phyloP scores from a whole-genome alignment of 2,329 filamentous ascomycete genomes.

The Penicillium janthinellum region DNA sequence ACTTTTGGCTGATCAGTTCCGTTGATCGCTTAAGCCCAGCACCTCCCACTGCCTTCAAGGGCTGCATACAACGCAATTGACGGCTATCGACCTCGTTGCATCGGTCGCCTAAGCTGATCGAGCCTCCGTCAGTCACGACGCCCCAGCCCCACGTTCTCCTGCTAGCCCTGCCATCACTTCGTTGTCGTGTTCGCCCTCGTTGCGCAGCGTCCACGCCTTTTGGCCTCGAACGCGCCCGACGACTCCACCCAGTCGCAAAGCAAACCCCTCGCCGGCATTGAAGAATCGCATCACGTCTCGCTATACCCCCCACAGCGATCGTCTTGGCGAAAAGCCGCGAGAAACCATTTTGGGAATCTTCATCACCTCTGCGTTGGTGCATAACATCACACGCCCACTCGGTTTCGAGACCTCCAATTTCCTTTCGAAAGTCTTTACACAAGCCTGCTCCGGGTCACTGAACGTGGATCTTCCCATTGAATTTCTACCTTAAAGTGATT shows the following conservation, averaged over 20 bases:
- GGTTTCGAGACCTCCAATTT: not conserved
- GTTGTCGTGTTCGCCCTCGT: slow-evolving; percentile 19
- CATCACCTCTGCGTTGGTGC: not conserved
- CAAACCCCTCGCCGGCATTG: not conserved
- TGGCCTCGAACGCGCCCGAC: slow-evolving; percentile 20
- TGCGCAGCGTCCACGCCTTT: slow-evolving; percentile 14
- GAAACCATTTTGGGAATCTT: not conserved
- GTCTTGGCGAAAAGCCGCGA: not conserved
- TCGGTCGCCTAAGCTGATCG: slow-evolving; percentile 9
- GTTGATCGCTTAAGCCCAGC: slow-evolving; percentile 27
- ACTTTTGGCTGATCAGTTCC: slow-evolving; percentile 31
- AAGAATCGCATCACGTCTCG: not conserved
- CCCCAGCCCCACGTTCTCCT: not conserved
- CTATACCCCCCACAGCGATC: not conserved
- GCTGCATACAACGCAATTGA: slow-evolving; percentile 26
- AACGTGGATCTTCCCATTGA: not conserved
- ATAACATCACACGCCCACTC: not conserved
- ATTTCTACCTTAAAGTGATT: not conserved
- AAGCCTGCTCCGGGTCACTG: not conserved
- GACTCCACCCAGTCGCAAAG: slow-evolving; percentile 2
- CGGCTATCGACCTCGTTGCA: slow-evolving; percentile 9
- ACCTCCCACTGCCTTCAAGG: slow-evolving; percentile 20
- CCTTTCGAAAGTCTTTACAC: not conserved
- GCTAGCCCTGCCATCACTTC: slow-evolving; percentile 1
- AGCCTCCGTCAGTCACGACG: not conserved